Evolutionary conservation across 148 eudicot species (phyloP).

Genomic region (Cornus suecica): DNA sequence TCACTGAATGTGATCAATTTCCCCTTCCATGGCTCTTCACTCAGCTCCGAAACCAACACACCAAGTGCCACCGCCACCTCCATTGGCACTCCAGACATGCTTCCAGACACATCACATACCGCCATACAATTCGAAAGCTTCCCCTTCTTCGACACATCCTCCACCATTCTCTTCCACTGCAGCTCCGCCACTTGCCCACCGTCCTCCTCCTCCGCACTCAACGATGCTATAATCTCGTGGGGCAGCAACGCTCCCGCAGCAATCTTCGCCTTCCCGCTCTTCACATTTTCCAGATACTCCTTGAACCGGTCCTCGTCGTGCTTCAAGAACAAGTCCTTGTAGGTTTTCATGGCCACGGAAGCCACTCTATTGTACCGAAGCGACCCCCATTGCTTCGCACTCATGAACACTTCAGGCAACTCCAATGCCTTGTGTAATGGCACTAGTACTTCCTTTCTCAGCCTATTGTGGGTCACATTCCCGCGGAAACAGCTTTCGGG

Average conservation of each 20-base stretch:
- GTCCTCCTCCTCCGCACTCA: slow-evolving; percentile 22
- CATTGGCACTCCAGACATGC: slow-evolving; percentile 37
- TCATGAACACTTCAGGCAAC: slow-evolving; percentile 46
- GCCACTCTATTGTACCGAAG: slow-evolving; percentile 42
- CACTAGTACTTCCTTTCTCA: slow-evolving; percentile 52
- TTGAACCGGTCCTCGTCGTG: slow-evolving; percentile 34
- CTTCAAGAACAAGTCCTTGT: slow-evolving; percentile 26
- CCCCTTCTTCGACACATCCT: slow-evolving; percentile 36
- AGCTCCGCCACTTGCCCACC: slow-evolving; percentile 36
- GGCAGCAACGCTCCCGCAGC: slow-evolving; percentile 58
- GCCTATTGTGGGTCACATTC: slow-evolving; percentile 22
- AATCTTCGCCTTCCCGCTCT: slow-evolving; percentile 39
- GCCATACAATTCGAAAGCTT: slow-evolving; percentile 43
- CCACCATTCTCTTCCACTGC: slow-evolving; percentile 59
- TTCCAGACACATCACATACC: slow-evolving; percentile 42
- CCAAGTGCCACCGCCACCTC: slow-evolving; percentile 45
- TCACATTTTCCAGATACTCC: slow-evolving; percentile 37
- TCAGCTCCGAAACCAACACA: slow-evolving; percentile 31
- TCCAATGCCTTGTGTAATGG: slow-evolving; percentile 37
- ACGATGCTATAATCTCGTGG: slow-evolving; percentile 34
- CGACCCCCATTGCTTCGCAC: slow-evolving; percentile 37
- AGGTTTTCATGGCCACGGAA: slow-evolving; percentile 49
- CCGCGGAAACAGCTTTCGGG: slow-evolving; percentile 35
- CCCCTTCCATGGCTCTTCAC: no score
- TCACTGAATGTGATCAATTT: slow-evolving; percentile 38